Base-by-base conservation (phyloP, 176 grass and related monocot species). In the Aegilops tauschii region DNA sequence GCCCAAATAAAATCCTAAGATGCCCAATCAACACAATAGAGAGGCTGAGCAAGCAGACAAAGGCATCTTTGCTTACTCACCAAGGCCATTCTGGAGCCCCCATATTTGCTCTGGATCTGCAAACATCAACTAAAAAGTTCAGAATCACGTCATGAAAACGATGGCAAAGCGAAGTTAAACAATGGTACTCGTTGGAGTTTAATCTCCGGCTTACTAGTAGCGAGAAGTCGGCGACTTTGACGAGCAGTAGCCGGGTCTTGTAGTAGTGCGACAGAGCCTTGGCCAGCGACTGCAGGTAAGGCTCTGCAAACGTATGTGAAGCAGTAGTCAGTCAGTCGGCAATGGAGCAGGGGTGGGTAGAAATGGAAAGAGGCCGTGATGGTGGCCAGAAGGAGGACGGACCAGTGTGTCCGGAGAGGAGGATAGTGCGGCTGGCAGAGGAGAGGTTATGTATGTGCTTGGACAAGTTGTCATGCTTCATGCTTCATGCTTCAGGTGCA, bases 391-490 rank as follows among this genome's bases (percentile, higher is more conserved):
- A 11, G 13, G 50, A 18, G 40, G 13, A 67, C 16, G 39, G 73
- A 97, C 95, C 95, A 72, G 95, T 73, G 37, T 93, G 91, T 25
- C 95, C 91, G 17, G 95, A 93, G 14, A 97, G 91, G 69, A 97
- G 76, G 69, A 97, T 93, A 5, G 93, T 69, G 39, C 89, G 93
- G 59, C 91, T 97, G 10, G 93, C 93, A 9, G 95, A 87, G 56
- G 93, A 82, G 82, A 97, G 32, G 32, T 32, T 32, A 32, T 32
- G 32, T 32, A 4, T 32, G 32, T 32, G 32, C 32, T 32, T 32
- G 34, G 87, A 90, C 68, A 95, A 39, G 56, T 95, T 89, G 3
- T 75, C 83, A 66, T 93, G 87, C 82, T 90, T 95, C 75, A 97
- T 25, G 23, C 23, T 25, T 75, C 83, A 66, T 93, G 87, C 82